phyloP scores from a whole-genome alignment of 176 grass and related monocot species.

The Chrysopogon serrulatus region DNA sequence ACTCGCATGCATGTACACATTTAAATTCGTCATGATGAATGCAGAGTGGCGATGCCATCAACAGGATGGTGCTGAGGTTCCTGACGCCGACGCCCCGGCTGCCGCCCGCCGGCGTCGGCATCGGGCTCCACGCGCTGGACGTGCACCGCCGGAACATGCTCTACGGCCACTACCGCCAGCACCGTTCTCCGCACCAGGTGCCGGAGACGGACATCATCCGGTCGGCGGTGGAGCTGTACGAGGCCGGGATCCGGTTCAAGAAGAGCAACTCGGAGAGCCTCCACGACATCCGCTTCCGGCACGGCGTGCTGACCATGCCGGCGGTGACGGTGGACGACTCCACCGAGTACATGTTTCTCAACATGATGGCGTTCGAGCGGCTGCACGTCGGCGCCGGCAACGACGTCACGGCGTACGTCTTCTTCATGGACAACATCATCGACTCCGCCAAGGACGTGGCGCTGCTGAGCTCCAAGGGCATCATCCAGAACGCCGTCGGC shows the following conservation, averaged over 20 bases:
- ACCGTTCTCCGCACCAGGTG: fast-evolving
- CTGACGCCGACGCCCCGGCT: neutral
- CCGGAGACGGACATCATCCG: conserved; percentile 53
- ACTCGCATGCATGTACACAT: too few species aligned
- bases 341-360: conserved; percentile 84
- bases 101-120: neutral
- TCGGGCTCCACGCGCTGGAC: conserved; percentile 56
- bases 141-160: conserved; percentile 53
- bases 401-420: conserved; percentile 84
- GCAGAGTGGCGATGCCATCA: conserved; percentile 42
- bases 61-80: conserved; percentile 63
- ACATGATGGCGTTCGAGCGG: conserved; percentile 94
- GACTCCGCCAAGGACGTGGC: conserved; percentile 73
- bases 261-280: conserved; percentile 34
- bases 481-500: conserved; percentile 72
- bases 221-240: conserved; percentile 72
- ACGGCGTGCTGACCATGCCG: conserved; percentile 49
- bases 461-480: conserved; percentile 52
- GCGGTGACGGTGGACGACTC: conserved; percentile 66
- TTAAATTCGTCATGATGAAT: too few species aligned
- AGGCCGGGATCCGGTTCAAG: conserved; percentile 72
- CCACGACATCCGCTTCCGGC: conserved; percentile 55
- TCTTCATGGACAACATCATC: conserved; percentile 95
- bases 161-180: neutral
- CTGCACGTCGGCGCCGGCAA: conserved; percentile 70